Evolutionary conservation across 306 rosid species (phyloP), one percentile per base, ranked within the genome.

Genomic region (Erythrophleum fordii): DNA sequence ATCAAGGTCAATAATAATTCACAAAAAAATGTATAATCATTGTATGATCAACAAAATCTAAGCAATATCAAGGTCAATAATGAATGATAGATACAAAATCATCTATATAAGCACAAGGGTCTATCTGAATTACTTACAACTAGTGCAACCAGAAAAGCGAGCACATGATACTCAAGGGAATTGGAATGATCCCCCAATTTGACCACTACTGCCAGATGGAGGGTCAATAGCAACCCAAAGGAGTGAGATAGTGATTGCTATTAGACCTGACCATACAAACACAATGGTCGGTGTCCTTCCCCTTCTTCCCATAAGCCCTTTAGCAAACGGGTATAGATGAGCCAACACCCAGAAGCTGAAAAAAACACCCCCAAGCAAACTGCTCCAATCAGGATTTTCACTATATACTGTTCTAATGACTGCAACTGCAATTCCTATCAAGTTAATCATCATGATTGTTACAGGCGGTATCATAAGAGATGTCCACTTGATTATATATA

Each of bases 141-240:
- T 23, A 78, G 77, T 86, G 81, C 86, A 76, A 55, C 42, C 53
- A 64, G 37, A 55, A 56, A 79, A 62, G 52, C 56, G 46, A 70
- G 61, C 87, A 80, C 79, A 45, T 22, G 20, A 48, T n/a, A 73
- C 42, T 90, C 84, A 90, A 48, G 88, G 88, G 84, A 92, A 88
- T 82, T 88, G 92, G 67, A 92, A 92, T 0, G 93, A 86, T 0
- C 97, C 95, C 52, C 97, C 93, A 81, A 92, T 92, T 61, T 87
- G 82, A 34, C 11, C 35, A 56, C 26, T 87, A 72, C 31, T 89
- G 8, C 86, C 81, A 17, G 92, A 89, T 0, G 95, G 97, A 35
- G 95, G 95, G 29, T 79, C 52, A 28, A 92, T 89, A 69, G 97
- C 95, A 74, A 92, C 97, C 95, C 95, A 92, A 4, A 92, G 90